Percentiles rank a stretch among this genome's conserved stretches.
These are phyloP conservation scores for Podospora conica DNA, from an alignment of 495 filamentous ascomycete genomes.

Conservation along the genomic window DNA sequence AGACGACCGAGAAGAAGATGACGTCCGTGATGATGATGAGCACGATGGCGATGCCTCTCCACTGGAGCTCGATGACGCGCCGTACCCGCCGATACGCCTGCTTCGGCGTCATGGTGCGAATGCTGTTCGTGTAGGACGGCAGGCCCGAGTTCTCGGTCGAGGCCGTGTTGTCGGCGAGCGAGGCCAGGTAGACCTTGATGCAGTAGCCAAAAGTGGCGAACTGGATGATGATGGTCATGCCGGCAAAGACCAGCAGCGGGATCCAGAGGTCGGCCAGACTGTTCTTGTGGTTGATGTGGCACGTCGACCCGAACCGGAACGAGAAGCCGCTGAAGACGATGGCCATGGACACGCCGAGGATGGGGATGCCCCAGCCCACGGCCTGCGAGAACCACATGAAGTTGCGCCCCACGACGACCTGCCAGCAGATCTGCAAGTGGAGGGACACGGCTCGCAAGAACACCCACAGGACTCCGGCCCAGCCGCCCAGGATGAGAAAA, in stretches of 20 bases:
- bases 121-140: slow-evolving; percentile 71
- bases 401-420: slow-evolving; percentile 75
- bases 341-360: slow-evolving; percentile 62
- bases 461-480: slow-evolving; percentile 77
- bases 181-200: slow-evolving; percentile 85
- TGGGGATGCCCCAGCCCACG: slow-evolving; percentile 77
- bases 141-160: slow-evolving; percentile 65
- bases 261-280: slow-evolving; percentile 85
- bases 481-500: slow-evolving; percentile 77
- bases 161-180: slow-evolving; percentile 65
- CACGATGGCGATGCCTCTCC: slow-evolving; percentile 83
- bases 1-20: slow-evolving; percentile 85
- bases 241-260: slow-evolving; percentile 74
- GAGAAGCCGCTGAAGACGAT: slow-evolving; percentile 86
- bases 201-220: slow-evolving; percentile 83
- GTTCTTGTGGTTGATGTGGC: slow-evolving; percentile 83
- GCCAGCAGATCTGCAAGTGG: slow-evolving; percentile 97
- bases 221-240: slow-evolving; percentile 74
- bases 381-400: slow-evolving; percentile 86
- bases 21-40: slow-evolving; percentile 83
- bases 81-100: slow-evolving; percentile 82
- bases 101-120: slow-evolving; percentile 75
- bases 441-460: slow-evolving; percentile 87
- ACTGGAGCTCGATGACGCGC: slow-evolving; percentile 86
- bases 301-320: slow-evolving; percentile 84